Conservation (phyloP, 228 moss, liverwort and hornwort species). For the Sphagnum magellanicum region DNA sequence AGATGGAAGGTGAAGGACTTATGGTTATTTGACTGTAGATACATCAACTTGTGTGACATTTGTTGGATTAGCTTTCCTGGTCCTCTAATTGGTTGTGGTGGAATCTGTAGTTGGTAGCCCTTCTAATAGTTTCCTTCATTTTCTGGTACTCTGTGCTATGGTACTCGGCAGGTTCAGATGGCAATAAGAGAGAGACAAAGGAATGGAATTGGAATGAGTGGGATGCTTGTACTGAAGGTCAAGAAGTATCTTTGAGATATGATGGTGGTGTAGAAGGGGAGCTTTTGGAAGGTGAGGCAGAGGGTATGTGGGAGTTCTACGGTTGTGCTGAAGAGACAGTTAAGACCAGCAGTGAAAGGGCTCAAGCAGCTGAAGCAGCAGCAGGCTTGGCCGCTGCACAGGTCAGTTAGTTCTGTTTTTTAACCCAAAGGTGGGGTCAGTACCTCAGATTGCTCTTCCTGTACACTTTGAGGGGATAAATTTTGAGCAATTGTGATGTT, state of each 20-base stretch:
- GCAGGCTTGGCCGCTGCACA: constrained; percentile 96
- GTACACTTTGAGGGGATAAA: no score
- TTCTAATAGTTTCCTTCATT: no score
- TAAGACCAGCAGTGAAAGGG: constrained; percentile 80
- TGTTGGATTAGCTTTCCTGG: background rate
- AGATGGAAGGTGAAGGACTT: background rate
- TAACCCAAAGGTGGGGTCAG: no score
- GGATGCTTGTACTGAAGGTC: constrained; percentile 58
- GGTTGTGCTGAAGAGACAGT: constrained; percentile 90
- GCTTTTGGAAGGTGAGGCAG: constrained; percentile 68
- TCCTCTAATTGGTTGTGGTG: no score
- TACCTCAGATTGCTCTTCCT: no score
- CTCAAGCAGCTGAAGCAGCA: constrained; percentile 89
- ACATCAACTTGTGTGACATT: background rate
- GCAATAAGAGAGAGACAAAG: constrained; percentile 73
- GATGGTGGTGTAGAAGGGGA: constrained; percentile 69
- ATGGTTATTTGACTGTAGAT: background rate
- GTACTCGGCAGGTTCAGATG: constrained; percentile 35
- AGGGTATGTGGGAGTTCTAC: constrained; percentile 69
- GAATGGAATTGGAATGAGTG: constrained; percentile 88
- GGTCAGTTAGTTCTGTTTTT: constrained; percentile 11
- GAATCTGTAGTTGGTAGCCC: no score
- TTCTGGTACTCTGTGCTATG: background rate
- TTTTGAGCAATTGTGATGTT: no score
- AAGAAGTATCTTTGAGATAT: constrained; percentile 49